Evolutionary conservation across 306 rosid genomes (phyloP).

Genomic region (Glycine latifolia): DNA sequence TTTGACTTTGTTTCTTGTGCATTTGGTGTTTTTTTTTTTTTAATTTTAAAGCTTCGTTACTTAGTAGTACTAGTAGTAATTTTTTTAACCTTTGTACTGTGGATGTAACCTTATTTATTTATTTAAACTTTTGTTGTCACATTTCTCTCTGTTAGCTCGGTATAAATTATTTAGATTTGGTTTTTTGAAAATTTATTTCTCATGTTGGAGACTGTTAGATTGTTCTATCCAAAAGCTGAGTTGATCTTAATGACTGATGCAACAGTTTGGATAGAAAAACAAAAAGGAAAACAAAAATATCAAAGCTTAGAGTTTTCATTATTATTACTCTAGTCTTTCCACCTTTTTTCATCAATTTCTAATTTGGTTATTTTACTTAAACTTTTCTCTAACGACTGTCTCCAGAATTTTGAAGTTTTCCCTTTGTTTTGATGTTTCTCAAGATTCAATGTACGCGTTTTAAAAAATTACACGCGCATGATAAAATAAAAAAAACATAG

Average conservation of each 20-base stretch:
- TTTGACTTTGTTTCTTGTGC: neutral
- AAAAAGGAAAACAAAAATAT: neutral
- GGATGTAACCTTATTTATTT: neutral
- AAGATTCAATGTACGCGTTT: constrained; percentile 25
- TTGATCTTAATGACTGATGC: constrained; percentile 53
- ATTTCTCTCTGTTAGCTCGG: neutral
- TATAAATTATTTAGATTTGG: constrained; percentile 18
- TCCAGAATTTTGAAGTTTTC: neutral
- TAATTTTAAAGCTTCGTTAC: neutral
- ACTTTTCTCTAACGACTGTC: neutral
- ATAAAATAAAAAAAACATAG: no score
- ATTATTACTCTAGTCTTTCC: neutral
- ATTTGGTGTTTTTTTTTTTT: neutral
- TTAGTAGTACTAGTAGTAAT: neutral
- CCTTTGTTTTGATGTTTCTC: neutral
- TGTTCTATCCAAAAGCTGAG: constrained; percentile 45
- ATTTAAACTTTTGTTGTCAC: neutral
- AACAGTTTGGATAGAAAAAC: neutral
- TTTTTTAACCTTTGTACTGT: neutral
- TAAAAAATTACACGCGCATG: neutral
- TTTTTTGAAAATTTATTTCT: neutral
- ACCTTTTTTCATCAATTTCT: neutral
- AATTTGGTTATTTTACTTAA: constrained; percentile 27
- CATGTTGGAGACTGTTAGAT: constrained; percentile 9
- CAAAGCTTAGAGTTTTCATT: constrained; percentile 23